phyloP scores from a whole-genome alignment of 441 rosid genomes.

The Mallotus repandus region DNA sequence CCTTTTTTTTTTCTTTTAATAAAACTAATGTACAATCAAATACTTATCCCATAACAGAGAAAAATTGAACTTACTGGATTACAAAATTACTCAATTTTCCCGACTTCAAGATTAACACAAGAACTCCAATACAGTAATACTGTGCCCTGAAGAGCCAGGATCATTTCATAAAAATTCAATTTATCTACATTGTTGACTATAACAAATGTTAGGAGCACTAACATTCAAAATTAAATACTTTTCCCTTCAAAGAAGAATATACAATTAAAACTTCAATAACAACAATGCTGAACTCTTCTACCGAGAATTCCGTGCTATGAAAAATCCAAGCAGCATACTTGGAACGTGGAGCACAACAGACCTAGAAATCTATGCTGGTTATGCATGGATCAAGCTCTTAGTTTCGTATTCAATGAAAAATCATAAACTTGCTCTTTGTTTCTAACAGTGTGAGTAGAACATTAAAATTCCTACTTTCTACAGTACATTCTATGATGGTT shows the following conservation, averaged over 20 bases:
- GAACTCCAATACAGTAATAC: neutral
- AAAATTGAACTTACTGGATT: neutral
- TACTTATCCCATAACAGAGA: no score
- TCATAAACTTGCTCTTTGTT: conserved; percentile 21
- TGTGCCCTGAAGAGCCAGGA: neutral
- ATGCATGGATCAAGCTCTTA: conserved; percentile 18
- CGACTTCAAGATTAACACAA: no score
- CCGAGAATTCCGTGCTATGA: neutral
- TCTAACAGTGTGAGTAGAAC: conserved; percentile 21
- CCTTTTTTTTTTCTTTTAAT: no score
- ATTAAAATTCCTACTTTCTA: conserved; percentile 29
- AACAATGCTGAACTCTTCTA: neutral
- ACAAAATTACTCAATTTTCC: neutral
- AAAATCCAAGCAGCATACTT: neutral
- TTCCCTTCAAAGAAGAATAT: conserved; percentile 13
- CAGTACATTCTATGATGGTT: conserved; percentile 24
- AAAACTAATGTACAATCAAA: no score
- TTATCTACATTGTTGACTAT: neutral
- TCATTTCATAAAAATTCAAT: neutral
- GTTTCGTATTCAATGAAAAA: conserved; percentile 27
- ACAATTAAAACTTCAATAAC: conserved; percentile 6
- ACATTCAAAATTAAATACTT: neutral
- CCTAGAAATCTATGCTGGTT: conserved; percentile 2
- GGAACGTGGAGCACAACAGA: neutral
- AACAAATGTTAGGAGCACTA: neutral